These are phyloP conservation scores for Haematococcus lacustris DNA, from an alignment of 139 green algal species.

Conservation along the genomic window DNA sequence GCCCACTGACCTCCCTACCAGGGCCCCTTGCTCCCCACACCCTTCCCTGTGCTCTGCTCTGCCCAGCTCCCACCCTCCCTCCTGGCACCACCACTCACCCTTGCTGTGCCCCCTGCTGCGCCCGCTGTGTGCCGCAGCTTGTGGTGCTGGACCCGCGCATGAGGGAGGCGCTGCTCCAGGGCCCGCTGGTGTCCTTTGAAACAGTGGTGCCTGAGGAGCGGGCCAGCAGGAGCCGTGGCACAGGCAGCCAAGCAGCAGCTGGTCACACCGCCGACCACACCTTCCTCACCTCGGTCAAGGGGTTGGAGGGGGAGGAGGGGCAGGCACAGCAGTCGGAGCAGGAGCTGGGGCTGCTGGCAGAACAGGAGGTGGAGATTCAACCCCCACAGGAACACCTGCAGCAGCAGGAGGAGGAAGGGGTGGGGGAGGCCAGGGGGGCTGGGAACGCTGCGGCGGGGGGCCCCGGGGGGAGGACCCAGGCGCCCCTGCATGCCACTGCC, in stretches of 20 bases:
- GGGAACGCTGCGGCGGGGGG: neutral
- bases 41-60: too few species aligned
- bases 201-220: conserved; percentile 34
- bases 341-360: neutral
- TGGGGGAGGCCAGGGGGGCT: too few species aligned
- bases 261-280: conserved; percentile 16
- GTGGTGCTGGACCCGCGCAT: conserved; percentile 31
- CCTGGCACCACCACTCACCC: too few species aligned
- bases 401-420: conserved; percentile 3
- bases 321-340: conserved; percentile 4
- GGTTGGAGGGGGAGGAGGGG: conserved; percentile 12
- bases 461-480: too few species aligned
- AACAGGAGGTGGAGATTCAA: neutral
- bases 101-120: too few species aligned
- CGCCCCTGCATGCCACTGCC: too few species aligned
- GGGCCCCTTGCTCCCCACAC: too few species aligned
- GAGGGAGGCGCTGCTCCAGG: conserved; percentile 28
- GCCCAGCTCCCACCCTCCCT: too few species aligned
- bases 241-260: too few species aligned
- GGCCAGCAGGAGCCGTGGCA: too few species aligned
- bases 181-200: conserved; percentile 35
- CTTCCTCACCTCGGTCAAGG: conserved; percentile 29
- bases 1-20: too few species aligned
- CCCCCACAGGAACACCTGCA: neutral
- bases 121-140: too few species aligned